Base-by-base conservation (phyloP, 2,329 filamentous ascomycete genomes). In the Fusarium beomiforme region DNA sequence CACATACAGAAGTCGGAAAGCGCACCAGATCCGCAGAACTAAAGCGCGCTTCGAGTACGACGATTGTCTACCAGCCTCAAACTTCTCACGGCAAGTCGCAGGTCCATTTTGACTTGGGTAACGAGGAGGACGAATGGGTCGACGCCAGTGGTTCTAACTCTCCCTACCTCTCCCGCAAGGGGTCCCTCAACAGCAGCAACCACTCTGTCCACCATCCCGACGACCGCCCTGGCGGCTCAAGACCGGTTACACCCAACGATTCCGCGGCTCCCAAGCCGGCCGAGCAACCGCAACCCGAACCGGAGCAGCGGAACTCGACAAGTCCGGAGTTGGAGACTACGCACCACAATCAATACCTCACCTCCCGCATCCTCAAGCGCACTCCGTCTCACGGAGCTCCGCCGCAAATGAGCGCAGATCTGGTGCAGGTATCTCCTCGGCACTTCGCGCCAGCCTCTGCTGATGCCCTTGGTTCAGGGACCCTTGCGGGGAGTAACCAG, bases 81-180 rank as follows among this genome's bases (percentile, higher is more conserved):
- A 77, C 80, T 53, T 79, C 80, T 39, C 58, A 72, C 74, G 87
- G 71, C 72, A 88, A 86, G 76, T 79, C 79, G 29, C 86, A 87
- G 69, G 89, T 91, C 34, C 89, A 90, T 75, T 91, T 91, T 73
- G 88, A 90, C 74, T 83, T 91, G 58, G 89, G 89, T 56, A 85
- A 82, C 72, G 81, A 83, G 41, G 85, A 88, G 56, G 88, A 89
- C 83, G 89, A 89, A 81, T 91, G 90, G 90, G 88, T 91, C 43
- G 90, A 92, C 79, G 89, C 89, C 64, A 91, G 88, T 79, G 85
- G 84, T 49, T 90, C 88, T 61, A 89, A 89, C 55, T 90, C 88
- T 14, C 89, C 89, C 8, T 86, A 89, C 67, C 80, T 82, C 47
- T 83, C 81, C 55, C 79, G 81, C 60, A 83, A 83, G 70, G 79